Evolutionary conservation across 352 stramenopile genomes (phyloP), one percentile per base, ranked within the genome.

Genomic region (Globisporangium canariense): DNA sequence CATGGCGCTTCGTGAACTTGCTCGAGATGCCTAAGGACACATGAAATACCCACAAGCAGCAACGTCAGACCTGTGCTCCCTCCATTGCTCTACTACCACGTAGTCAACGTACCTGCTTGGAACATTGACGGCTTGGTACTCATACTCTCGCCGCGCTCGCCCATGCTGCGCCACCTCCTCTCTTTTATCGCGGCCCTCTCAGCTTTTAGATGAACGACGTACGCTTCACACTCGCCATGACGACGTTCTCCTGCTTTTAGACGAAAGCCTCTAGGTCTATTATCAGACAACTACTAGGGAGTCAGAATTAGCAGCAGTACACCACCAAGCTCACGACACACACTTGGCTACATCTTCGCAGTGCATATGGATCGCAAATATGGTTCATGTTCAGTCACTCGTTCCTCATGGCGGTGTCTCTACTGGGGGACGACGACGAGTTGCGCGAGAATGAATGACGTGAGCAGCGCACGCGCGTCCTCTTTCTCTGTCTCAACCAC

Each of bases 1-100:
- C 65, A 74, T 90, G 85, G 20, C 76, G 74, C 70, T 88, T 90
- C 2, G 86, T 90, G 62, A 94, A 94, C 65, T 94, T 94, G 74
- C 68, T 89, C 9, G 86, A 94, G 43, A 92, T 85, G 5, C 82
- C 86, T 94, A 14, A 14, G 4, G 43, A 11, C 20, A 14, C 40
- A 49, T 13, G 2, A 7, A 53, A 53, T 18, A 3, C 25, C 3
- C 40, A 4, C 13, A 16, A 32, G 13, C 30, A 22, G 10, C 20
- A 8, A 38, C 25, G 45, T 40, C 49, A 46, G 40, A 46, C 40
- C 36, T 41, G 9, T 11, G 9, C 36, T 41, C 14, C 10, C 36
- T 41, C 14, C 36, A 11, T 41, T 41, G 56, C 43, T 28, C 18
- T 50, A 22, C 43, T 30, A 10, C 9, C 28, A 58, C 47, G 32